Conservation (phyloP, 768 basidiomycete species). For the Lactarius indigo region DNA sequence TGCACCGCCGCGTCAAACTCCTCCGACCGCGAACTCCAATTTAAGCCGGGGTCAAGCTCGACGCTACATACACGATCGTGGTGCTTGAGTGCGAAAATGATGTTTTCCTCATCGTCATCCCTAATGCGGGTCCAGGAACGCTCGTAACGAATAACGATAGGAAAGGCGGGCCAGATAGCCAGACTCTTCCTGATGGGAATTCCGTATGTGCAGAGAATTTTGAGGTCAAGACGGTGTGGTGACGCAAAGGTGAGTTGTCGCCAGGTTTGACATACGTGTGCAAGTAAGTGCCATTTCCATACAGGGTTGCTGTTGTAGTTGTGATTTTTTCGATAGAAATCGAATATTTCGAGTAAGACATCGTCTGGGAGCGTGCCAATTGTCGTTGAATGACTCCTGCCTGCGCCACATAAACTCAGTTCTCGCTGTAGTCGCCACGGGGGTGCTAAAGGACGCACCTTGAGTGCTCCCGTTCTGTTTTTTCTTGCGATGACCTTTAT, state of each 20-base stretch:
- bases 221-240: neutral
- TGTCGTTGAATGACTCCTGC: neutral
- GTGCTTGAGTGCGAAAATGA: neutral
- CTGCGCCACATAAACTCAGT: neutral
- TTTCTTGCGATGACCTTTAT: neutral
- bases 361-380: neutral
- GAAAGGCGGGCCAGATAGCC: neutral
- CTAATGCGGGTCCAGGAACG: no score
- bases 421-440: neutral
- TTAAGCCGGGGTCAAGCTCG: neutral
- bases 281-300: neutral
- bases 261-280: neutral
- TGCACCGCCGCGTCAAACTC: neutral
- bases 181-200: neutral
- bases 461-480: no score
- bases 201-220: neutral
- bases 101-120: neutral
- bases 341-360: neutral
- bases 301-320: fast-evolving
- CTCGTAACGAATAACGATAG: neutral
- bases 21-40: neutral
- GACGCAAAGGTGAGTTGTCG: neutral
- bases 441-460: neutral
- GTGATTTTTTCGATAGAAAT: neutral
- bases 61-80: neutral